Evolutionary conservation across 805 yeast species (phyloP).

Genomic region (Hagleromyces aurorensis): DNA sequence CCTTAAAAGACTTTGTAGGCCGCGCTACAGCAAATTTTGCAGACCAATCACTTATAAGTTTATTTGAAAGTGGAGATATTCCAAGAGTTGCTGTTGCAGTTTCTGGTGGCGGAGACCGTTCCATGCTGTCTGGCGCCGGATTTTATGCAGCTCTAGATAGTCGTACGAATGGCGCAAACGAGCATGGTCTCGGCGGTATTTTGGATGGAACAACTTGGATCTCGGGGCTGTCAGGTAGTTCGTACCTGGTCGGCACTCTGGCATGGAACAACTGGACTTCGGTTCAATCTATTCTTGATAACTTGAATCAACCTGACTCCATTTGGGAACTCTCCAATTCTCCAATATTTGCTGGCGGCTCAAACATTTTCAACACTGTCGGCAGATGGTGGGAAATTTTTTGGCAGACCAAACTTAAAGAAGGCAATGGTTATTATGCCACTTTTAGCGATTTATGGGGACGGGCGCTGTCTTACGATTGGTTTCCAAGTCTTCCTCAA

Average conservation of each 20-base stretch:
- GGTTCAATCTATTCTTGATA: conserved; percentile 48
- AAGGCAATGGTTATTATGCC: conserved; percentile 58
- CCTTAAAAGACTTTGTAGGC: conserved; percentile 11
- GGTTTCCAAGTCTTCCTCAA: conserved; percentile 51
- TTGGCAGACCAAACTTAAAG: conserved; percentile 45
- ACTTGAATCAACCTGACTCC: conserved; percentile 30
- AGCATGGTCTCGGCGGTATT: conserved; percentile 62
- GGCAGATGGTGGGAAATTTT: conserved; percentile 46
- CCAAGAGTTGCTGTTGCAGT: conserved; percentile 46
- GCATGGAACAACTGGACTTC: conserved; percentile 66
- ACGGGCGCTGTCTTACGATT: conserved; percentile 62
- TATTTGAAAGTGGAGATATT: too few species aligned
- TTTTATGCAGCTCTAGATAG: conserved; percentile 68
- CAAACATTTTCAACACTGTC: conserved; percentile 44
- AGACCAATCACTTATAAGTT: conserved; percentile 24
- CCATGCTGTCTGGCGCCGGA: conserved; percentile 86
- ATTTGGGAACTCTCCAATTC: conserved; percentile 66
- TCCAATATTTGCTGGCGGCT: conserved; percentile 56
- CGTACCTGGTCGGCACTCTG: conserved; percentile 70
- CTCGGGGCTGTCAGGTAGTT: conserved; percentile 76
- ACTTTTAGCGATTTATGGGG: conserved; percentile 78
- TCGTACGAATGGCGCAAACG: conserved; percentile 49
- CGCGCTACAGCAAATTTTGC: conserved; percentile 16
- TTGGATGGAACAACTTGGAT: conserved; percentile 64
- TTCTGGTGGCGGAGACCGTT: conserved; percentile 84